Evolutionary conservation across 177 flowering plant genomes (phyloP).

Genomic region (Vitis hybrid): DNA sequence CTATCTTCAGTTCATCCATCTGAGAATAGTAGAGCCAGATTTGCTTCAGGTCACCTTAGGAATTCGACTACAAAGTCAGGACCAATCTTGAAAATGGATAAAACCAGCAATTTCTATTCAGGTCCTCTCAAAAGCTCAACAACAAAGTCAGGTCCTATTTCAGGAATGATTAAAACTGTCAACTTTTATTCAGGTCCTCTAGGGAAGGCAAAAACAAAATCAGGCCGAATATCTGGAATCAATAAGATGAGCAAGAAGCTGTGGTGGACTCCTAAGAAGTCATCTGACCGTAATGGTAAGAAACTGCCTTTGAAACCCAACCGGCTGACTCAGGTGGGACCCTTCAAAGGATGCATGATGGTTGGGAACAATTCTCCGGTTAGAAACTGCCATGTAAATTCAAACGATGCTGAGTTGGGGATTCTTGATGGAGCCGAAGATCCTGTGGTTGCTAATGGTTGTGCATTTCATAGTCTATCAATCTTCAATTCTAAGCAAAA

Average conservation of each 20-base stretch:
- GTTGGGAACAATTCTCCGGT: slow-evolving; percentile 41
- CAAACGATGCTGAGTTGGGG: slow-evolving; percentile 33
- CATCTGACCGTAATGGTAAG: slow-evolving; percentile 25
- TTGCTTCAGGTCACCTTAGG: slow-evolving; percentile 48
- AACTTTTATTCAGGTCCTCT: slow-evolving; percentile 64
- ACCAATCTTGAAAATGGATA: slow-evolving; percentile 22
- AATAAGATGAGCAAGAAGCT: slow-evolving; percentile 27
- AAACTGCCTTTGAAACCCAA: slow-evolving; percentile 31
- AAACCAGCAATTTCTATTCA: slow-evolving; percentile 30
- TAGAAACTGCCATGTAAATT: slow-evolving; percentile 21
- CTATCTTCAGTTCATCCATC: slow-evolving; percentile 33
- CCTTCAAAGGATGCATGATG: slow-evolving; percentile 63
- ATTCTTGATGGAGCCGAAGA: slow-evolving; percentile 20
- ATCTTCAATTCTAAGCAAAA: slow-evolving; percentile 30
- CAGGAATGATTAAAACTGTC: slow-evolving; percentile 20
- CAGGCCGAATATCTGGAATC: slow-evolving; percentile 40
- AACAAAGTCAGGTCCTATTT: slow-evolving; percentile 30
- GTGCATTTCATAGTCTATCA: slow-evolving; percentile 14
- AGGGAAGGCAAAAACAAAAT: slow-evolving; percentile 35
- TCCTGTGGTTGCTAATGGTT: slow-evolving; percentile 8
- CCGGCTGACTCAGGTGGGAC: slow-evolving; percentile 45
- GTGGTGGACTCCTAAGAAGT: slow-evolving; percentile 24
- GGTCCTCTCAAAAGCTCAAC: slow-evolving; percentile 40
- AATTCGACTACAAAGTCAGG: slow-evolving; percentile 27
- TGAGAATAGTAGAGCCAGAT: slow-evolving; percentile 29